A percentile compares a stretch with the other conserved stretches of the same genome.
These are phyloP conservation scores for Boletus barrowsii DNA, from an alignment of 768 basidiomycete species.

Conservation along the genomic window DNA sequence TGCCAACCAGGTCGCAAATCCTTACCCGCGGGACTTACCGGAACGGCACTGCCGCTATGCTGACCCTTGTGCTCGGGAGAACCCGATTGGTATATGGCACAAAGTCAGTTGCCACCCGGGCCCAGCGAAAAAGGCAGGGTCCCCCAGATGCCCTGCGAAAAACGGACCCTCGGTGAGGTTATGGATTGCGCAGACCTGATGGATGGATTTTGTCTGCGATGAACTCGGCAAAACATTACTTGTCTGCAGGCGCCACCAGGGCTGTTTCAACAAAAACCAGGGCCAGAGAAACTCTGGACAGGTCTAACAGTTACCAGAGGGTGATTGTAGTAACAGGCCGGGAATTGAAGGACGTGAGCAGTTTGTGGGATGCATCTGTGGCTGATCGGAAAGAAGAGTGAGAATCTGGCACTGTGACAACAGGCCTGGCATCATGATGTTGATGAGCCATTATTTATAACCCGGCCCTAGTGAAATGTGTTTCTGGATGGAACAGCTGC, in stretches of 20 bases:
- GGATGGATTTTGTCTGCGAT: not conserved
- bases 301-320: too few species aligned
- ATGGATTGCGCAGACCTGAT: not conserved
- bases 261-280: not conserved
- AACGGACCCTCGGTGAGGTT: not conserved
- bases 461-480: too few species aligned
- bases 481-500: too few species aligned
- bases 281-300: too few species aligned
- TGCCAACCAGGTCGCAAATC: constrained; percentile 4
- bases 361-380: not conserved
- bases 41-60: too few species aligned
- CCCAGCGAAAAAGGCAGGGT: too few species aligned
- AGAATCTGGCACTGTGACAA: too few species aligned
- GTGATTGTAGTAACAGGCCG: too few species aligned
- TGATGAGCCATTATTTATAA: too few species aligned
- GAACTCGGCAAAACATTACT: not conserved
- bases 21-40: not conserved
- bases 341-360: not conserved
- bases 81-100: not conserved
- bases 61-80: not conserved
- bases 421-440: too few species aligned
- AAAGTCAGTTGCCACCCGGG: not conserved
- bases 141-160: not conserved
- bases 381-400: too few species aligned
- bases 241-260: not conserved